Base-by-base conservation (phyloP, 2,329 filamentous ascomycete species). In the Aspergillus japonicus region DNA sequence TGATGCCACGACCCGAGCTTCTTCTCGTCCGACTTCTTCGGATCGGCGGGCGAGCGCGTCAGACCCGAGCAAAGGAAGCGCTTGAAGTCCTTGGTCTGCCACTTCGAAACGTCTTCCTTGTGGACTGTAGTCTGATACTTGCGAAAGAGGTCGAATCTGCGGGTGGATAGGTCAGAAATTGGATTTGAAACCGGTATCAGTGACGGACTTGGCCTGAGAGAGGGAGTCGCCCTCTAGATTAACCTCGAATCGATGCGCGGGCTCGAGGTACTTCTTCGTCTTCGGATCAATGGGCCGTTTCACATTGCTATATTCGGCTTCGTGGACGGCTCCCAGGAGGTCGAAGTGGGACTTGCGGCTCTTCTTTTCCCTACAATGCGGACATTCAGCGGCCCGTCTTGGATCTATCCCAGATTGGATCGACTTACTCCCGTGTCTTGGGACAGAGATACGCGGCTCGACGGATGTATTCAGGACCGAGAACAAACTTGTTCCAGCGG, bases 1-100 rank as follows among this genome's bases (percentile, higher is more conserved):
- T 82, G 80, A 64, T 82, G 80, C 70, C 79, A 82, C 19, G 80
- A 82, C 0, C 80, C 80, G 5, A 81, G 66, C 62, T 76, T 80
- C 62, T 77, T 74, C 49, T 78, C 75, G n/a, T 66, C 71, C 4
- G 72, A 73, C 44, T 71, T 71, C 10, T 44, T 47, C 2, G 69
- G 61, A 42, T 73, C 73, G 23, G 74, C 68, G 1, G 73, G 72
- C 23, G 71, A 74, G 35, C 75, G 73, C 53, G 76, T 75, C 54
- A 82, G 68, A 6, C 80, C 80, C 11, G 75, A 74, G 64, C 80
- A 82, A 21, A 82, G 70, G 62, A 82, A 82, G 23, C 77, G 73
- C 59, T 78, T 76, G 62, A 81, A 82, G 54, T 79, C 76, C 39
- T 73, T 71, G 33, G 70, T 71, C 57, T 77, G 77, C 75, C 78